phyloP scores from a whole-genome alignment of 163 green algal genomes.

The Scenedesmus sp. region DNA sequence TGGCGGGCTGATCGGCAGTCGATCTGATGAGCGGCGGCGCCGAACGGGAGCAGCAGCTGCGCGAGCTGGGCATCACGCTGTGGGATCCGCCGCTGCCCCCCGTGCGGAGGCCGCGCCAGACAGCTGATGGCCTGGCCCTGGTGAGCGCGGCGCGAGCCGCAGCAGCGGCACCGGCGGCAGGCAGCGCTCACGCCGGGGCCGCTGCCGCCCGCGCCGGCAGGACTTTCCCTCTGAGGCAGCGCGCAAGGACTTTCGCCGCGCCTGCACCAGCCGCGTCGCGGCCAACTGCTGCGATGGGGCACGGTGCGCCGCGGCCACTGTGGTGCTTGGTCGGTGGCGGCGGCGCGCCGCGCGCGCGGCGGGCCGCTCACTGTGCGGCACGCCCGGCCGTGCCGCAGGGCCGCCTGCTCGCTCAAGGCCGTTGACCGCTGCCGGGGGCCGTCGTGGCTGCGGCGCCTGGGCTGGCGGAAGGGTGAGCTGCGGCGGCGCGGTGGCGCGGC shows the following conservation, averaged over 20 bases:
- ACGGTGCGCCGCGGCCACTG: conserved; percentile 5
- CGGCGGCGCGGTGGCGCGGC: background rate
- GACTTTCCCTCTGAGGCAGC: conserved; percentile 23
- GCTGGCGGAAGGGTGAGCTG: conserved; percentile 15
- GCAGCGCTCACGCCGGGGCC: background rate
- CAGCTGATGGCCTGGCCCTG: too few species aligned
- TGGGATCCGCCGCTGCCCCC: too few species aligned
- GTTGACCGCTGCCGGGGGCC: conserved; percentile 18
- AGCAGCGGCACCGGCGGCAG: background rate
- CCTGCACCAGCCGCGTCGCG: background rate
- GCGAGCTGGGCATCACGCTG: too few species aligned
- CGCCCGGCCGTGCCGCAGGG: background rate
- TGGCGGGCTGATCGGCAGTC: too few species aligned
- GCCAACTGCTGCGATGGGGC: conserved; percentile 16
- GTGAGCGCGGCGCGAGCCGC: conserved; percentile 7
- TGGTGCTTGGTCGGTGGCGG: too few species aligned
- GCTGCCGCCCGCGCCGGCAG: background rate
- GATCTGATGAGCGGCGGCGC: too few species aligned
- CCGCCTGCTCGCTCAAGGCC: conserved; percentile 4
- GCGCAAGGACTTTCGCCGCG: conserved; percentile 11
- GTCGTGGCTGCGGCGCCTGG: conserved; percentile 26
- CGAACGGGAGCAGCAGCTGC: too few species aligned
- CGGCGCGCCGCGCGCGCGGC: too few species aligned
- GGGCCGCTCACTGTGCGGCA: too few species aligned
- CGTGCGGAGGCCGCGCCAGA: too few species aligned